Conservation (phyloP, 331 rosid species). For the Pyracantha coccinea region DNA sequence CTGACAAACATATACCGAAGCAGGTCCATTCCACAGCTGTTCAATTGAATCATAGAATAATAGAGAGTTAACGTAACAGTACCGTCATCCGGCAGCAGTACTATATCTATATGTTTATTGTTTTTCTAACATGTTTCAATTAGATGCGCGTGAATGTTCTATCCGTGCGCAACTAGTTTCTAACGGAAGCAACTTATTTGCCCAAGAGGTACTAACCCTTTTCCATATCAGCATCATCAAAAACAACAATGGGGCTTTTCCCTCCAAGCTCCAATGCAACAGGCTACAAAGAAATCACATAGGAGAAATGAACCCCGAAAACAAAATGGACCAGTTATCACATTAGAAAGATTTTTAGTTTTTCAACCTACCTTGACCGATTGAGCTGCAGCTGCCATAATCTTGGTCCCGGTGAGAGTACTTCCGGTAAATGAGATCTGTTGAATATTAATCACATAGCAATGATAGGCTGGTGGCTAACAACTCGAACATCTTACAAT, state of each 20-base stretch:
- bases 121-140: no score
- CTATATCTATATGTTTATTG: no score
- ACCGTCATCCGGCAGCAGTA: no score
- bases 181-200: neutral
- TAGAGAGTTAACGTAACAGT: constrained; percentile 6
- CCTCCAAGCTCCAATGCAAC: constrained; percentile 93
- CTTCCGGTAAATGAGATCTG: constrained; percentile 94
- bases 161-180: neutral
- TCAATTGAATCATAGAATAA: constrained; percentile 15
- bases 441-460: constrained; percentile 5
- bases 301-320: neutral
- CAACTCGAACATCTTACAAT: neutral
- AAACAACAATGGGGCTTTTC: constrained; percentile 80
- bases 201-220: constrained; percentile 45
- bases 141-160: neutral
- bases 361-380: constrained; percentile 47
- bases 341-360: neutral
- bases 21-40: constrained; percentile 88
- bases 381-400: constrained; percentile 86
- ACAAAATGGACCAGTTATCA: neutral
- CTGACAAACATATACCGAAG: constrained; percentile 87
- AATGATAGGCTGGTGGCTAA: neutral
- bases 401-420: constrained; percentile 68
- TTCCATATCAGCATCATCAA: constrained; percentile 87
- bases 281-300: constrained; percentile 48